A percentile compares a stretch with the other conserved stretches of the same genome.
Conservation (phyloP, 2,329 filamentous ascomycete species). For the Pseudogymnoascus sp. region DNA sequence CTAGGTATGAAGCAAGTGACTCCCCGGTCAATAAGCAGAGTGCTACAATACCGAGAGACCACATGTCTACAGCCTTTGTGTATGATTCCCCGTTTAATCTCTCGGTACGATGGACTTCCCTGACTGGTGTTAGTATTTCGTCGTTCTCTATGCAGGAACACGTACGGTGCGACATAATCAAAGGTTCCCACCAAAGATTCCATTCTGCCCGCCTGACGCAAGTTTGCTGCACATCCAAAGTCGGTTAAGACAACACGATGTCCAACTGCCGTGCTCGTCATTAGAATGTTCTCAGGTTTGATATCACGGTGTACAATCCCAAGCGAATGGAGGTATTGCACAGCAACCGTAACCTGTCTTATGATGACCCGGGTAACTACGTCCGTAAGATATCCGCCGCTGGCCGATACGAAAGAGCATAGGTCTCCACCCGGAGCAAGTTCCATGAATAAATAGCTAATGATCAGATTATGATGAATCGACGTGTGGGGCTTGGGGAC, state of each 20-base stretch:
- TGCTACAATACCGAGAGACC: slow-evolving; percentile 27
- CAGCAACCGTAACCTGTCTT: slow-evolving; percentile 26
- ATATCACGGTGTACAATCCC: slow-evolving; percentile 28
- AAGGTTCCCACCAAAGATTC: slow-evolving; percentile 26
- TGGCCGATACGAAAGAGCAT: slow-evolving; percentile 25
- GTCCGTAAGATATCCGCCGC: slow-evolving; percentile 21
- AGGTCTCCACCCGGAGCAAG: slow-evolving; percentile 42
- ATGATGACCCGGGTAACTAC: slow-evolving; percentile 24
- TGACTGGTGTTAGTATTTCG: neutral
- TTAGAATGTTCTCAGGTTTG: slow-evolving; percentile 29
- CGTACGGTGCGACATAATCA: slow-evolving; percentile 28
- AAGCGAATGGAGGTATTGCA: slow-evolving; percentile 26
- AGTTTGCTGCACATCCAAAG: slow-evolving; percentile 27
- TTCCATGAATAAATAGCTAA: slow-evolving; percentile 49
- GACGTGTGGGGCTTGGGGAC: slow-evolving; percentile 15
- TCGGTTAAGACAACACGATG: slow-evolving; percentile 28
- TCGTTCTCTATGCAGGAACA: neutral
- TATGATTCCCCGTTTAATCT: slow-evolving; percentile 23
- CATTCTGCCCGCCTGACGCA: slow-evolving; percentile 19
- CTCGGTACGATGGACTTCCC: slow-evolving; percentile 17
- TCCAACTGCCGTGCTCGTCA: slow-evolving; percentile 25
- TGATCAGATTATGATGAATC: slow-evolving; percentile 4
- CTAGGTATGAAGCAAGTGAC: slow-evolving; percentile 16
- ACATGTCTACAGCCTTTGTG: slow-evolving; percentile 27
- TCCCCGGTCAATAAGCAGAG: slow-evolving; percentile 23